Evolutionary conservation across 208 protist species (phyloP), one percentile per base, ranked within the genome.

Genomic region (Lotmaria passim): DNA sequence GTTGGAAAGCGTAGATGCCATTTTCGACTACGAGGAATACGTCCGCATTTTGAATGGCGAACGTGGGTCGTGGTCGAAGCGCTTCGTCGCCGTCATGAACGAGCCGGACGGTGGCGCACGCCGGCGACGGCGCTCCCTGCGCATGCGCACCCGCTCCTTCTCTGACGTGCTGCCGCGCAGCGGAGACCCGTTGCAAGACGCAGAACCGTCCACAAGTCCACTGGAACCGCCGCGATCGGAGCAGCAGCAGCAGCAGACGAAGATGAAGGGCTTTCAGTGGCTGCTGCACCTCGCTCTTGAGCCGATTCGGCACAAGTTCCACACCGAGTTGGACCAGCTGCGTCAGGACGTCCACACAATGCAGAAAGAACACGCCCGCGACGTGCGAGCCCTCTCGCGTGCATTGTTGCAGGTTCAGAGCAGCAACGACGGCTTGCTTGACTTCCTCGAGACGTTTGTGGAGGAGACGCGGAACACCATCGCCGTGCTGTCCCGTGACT

Each of bases 11-110:
- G 82, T 91, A 28, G 85, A 93, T 56, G 91, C 91, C 33, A 85
- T 94, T 50, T 94, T 94, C 69, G 88, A 94, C 67, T 94, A 96
- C 71, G 87, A 93, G 44, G 57, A 79, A 46, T 81, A 82, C 44
- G 17, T 82, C 17, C 57, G 69, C 15, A 33, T 81, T 41, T 51
- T 86, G 19, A 77, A 77, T n/a, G 79, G 73, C 34, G 24, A 55
- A 52, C 46, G 34, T n/a, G 69, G 43, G 10, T 59, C 43, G 28
- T 74, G 47, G 55, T 0, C n/a, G 14, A 36, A 38, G 17, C 62
- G 78, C 14, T 74, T 61, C 30, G 46, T 46, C 10, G 36, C 33
- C 4, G 66, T 21, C 2, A 41, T 60, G 47, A 44, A 6, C 15
- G 55, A 56, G 39, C 39, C 51, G 3, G 55, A 47, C 26, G 43